Conservation (phyloP, 345 rosid species). For the Heritiera littoralis region DNA sequence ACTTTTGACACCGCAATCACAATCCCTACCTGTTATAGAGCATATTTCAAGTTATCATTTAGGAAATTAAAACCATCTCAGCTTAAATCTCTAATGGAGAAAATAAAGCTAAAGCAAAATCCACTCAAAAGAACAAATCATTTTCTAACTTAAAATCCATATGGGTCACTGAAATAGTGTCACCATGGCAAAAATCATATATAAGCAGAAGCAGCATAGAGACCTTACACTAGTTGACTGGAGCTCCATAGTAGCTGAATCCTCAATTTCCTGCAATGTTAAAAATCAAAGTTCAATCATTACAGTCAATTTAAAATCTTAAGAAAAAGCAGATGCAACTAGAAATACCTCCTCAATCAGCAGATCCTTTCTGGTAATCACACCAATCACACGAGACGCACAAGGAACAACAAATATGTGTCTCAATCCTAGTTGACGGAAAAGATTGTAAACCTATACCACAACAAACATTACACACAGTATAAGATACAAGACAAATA, state of each 20-base stretch:
- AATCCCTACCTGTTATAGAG: too few species aligned
- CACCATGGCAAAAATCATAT: too few species aligned
- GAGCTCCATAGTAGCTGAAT: slow-evolving; percentile 53
- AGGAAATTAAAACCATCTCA: too few species aligned
- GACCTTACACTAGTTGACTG: too few species aligned
- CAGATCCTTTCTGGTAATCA: slow-evolving; percentile 93
- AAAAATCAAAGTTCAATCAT: slow-evolving; percentile 18
- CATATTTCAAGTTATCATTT: too few species aligned
- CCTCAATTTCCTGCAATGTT: slow-evolving; percentile 65
- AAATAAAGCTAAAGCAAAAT: too few species aligned
- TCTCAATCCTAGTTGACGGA: slow-evolving; percentile 93
- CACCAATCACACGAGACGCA: slow-evolving; percentile 82
- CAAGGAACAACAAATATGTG: slow-evolving; percentile 95
- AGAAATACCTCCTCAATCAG: slow-evolving; percentile 85
- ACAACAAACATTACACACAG: slow-evolving; percentile 20
- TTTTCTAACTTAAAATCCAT: too few species aligned
- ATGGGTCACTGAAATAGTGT: too few species aligned
- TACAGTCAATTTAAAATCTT: background rate
- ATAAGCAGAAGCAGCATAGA: too few species aligned
- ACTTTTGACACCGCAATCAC: too few species aligned
- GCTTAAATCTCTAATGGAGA: too few species aligned
- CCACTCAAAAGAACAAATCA: too few species aligned
- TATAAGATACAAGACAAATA: slow-evolving; percentile 7
- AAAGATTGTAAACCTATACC: slow-evolving; percentile 85
- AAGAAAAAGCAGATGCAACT: background rate